phyloP scores from a whole-genome alignment of 345 rosid species.

The Hibiscus syriacus region DNA sequence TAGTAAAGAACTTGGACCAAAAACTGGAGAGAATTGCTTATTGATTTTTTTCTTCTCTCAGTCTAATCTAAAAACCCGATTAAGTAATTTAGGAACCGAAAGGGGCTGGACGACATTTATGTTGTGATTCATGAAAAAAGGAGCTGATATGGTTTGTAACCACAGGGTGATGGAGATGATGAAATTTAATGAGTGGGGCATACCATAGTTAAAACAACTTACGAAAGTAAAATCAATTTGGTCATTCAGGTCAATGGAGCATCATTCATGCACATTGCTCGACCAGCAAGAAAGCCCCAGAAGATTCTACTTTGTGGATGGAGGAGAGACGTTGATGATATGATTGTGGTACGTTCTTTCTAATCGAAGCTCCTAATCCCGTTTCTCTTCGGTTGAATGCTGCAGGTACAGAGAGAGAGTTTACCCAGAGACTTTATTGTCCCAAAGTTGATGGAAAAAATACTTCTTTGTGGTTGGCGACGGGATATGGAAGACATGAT shows the following conservation, averaged over 20 bases:
- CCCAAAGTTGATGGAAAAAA: slow-evolving; percentile 52
- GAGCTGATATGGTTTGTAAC: slow-evolving; percentile 15
- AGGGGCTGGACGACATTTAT: slow-evolving; percentile 1
- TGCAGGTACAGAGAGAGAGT: slow-evolving; percentile 65
- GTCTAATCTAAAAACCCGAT: background rate
- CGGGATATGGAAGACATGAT: slow-evolving; percentile 85
- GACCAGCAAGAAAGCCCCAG: slow-evolving; percentile 64
- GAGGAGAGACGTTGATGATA: slow-evolving; percentile 87
- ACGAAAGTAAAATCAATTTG: slow-evolving; percentile 38
- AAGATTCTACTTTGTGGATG: slow-evolving; percentile 86
- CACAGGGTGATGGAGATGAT: slow-evolving; percentile 19
- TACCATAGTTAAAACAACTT: slow-evolving; percentile 26
- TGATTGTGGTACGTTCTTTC: slow-evolving; percentile 74
- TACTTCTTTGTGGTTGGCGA: slow-evolving; percentile 75
- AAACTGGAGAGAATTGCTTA: background rate
- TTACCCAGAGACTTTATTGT: slow-evolving; percentile 49
- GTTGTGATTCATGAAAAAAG: slow-evolving; percentile 8
- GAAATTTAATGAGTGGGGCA: slow-evolving; percentile 26
- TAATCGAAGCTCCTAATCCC: slow-evolving; percentile 48
- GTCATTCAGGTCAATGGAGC: slow-evolving; percentile 66
- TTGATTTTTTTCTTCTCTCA: background rate
- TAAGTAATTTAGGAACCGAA: background rate
- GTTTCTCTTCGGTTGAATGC: slow-evolving; percentile 42
- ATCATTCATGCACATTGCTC: slow-evolving; percentile 45
- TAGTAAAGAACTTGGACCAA: background rate